phyloP scores from a whole-genome alignment of 805 yeast species.

The Candida loeiensis region DNA sequence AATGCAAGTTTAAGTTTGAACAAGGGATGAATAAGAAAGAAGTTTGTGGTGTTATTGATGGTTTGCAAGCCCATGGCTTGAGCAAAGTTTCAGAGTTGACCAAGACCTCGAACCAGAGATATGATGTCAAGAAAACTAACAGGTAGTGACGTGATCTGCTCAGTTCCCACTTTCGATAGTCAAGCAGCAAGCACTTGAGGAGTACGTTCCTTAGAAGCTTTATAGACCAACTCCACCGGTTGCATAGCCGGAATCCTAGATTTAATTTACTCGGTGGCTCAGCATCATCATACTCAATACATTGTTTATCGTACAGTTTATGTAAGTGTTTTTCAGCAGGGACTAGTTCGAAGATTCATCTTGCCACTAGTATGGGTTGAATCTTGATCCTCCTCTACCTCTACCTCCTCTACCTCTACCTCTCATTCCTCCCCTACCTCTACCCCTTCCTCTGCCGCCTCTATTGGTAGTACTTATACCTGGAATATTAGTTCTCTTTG shows the following conservation, averaged over 20 bases:
- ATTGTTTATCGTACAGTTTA: neutral
- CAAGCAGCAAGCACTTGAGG: no score
- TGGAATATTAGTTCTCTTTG: constrained; percentile 80
- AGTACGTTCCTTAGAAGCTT: no score
- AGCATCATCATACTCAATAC: neutral
- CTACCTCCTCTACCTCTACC: constrained; percentile 20
- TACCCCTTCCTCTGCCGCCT: constrained; percentile 36
- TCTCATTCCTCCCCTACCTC: constrained; percentile 40
- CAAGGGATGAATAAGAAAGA: constrained; percentile 47
- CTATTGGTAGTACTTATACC: constrained; percentile 45
- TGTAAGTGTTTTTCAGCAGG: constrained; percentile 1
- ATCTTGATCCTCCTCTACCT: constrained; percentile 22
- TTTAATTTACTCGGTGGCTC: neutral
- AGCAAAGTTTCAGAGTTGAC: constrained; percentile 26
- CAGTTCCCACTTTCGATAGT: no score
- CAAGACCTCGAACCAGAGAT: constrained; percentile 13
- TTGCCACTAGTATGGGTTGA: constrained; percentile 13
- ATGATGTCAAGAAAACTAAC: constrained; percentile 4
- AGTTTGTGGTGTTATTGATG: constrained; percentile 49
- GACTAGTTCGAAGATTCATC: neutral
- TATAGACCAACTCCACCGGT: neutral
- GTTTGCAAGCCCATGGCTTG: constrained; percentile 38
- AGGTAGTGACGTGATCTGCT: no score
- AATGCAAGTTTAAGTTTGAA: constrained; percentile 57
- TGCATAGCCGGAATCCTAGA: no score